Percentiles rank a stretch among this genome's conserved stretches.
These are phyloP conservation scores for Xylariomycetidae sp. DNA, from an alignment of 2,329 filamentous ascomycete species.

Conservation along the genomic window DNA sequence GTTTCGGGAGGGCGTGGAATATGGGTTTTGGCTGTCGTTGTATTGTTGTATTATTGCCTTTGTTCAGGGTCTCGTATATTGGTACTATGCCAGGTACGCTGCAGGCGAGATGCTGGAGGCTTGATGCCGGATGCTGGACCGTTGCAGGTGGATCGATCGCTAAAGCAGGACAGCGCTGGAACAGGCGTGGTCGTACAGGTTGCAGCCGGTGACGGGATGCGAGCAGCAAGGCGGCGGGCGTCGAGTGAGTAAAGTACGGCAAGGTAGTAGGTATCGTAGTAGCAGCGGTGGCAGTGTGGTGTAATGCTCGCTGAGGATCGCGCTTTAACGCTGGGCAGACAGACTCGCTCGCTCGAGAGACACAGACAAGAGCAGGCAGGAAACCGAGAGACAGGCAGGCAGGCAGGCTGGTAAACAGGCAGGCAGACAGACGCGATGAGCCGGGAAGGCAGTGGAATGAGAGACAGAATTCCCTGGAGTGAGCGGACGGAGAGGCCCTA, in stretches of 20 bases:
- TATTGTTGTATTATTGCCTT: constrained; percentile 23
- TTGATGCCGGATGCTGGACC: constrained; percentile 17
- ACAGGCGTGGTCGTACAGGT: constrained; percentile 24
- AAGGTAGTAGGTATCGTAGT: constrained; percentile 1
- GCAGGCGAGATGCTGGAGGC: constrained; percentile 18
- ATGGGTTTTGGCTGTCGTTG: constrained; percentile 21
- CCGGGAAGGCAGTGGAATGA: too few species aligned
- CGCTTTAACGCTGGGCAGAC: too few species aligned
- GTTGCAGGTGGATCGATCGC: constrained; percentile 22
- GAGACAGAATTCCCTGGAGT: constrained; percentile 11
- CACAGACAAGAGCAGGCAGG: constrained; percentile 5
- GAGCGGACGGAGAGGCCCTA: too few species aligned
- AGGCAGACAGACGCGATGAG: too few species aligned
- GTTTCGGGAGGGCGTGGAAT: constrained; percentile 24
- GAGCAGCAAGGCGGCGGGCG: too few species aligned
- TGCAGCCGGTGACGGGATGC: constrained; percentile 10
- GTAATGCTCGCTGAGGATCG: too few species aligned
- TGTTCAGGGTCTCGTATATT: constrained; percentile 18
- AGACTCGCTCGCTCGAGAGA: too few species aligned
- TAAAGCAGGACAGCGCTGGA: constrained; percentile 23
- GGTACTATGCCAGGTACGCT: constrained; percentile 20
- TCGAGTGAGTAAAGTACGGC: constrained; percentile 7
- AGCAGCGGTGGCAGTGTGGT: too few species aligned
- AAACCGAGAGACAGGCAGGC: constrained; percentile 1
- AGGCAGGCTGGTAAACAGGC: too few species aligned